Percentiles rank a stretch among this genome's conserved stretches.
Conservation (phyloP, 139 green algal genomes). For the Closterium sp. region DNA sequence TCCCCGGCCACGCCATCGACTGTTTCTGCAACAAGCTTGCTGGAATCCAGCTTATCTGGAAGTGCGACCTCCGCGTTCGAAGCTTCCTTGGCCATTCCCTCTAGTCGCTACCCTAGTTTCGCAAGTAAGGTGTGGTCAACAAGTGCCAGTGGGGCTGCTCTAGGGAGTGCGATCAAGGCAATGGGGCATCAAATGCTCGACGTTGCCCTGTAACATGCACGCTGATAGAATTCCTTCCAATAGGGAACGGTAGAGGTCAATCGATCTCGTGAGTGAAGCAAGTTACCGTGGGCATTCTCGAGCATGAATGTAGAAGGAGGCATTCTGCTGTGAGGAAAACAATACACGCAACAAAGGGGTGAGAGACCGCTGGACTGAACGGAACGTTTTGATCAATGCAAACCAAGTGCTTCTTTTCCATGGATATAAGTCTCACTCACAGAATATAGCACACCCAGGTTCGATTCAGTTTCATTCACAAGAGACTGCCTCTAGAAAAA, state of each 20-base stretch:
- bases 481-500: background rate
- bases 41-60: constrained; percentile 9
- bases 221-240: background rate
- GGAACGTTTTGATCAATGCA: too few species aligned
- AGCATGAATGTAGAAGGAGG: too few species aligned
- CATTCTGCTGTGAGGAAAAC: too few species aligned
- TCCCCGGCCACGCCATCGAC: constrained; percentile 25
- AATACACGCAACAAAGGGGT: too few species aligned
- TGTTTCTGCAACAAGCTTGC: constrained; percentile 19
- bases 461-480: too few species aligned
- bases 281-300: too few species aligned
- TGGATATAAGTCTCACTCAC: too few species aligned
- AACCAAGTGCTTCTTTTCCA: too few species aligned
- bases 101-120: background rate
- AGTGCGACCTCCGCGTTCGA: background rate
- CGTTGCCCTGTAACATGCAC: background rate
- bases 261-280: too few species aligned
- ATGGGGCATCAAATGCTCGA: background rate
- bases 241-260: too few species aligned
- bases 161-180: background rate
- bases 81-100: background rate
- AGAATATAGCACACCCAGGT: too few species aligned
- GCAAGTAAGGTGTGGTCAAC: background rate
- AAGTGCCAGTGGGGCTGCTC: background rate
- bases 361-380: too few species aligned